Base-by-base conservation (phyloP, 768 basidiomycete genomes). In the Daedaleopsis nitida region DNA sequence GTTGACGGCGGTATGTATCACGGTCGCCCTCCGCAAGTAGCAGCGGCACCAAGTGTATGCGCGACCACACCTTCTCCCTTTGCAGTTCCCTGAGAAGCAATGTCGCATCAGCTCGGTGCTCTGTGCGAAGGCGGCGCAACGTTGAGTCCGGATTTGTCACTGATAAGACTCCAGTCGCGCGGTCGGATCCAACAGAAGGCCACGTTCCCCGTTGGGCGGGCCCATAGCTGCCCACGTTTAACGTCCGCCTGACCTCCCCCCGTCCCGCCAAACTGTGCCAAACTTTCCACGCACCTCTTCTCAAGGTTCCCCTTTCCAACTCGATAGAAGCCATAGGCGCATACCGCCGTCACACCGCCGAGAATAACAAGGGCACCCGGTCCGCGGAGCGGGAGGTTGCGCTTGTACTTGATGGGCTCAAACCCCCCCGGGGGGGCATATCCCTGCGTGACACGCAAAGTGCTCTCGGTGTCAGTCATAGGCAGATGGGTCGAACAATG, bases 351-450 rank as follows among this genome's bases (percentile, higher is more conserved):
- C 66, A 96, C 91, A n/a, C 86, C 90, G 55, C 86, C 89, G 65
- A 98, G 90, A 69, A 98, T 86, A 65, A 83, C 88, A 58, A 88
- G 79, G 23, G 93, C 94, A 37, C 92, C 86, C 55, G 93, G 94
- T 2, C 93, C 93, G 60, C 91, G 86, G 72, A 93, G 80, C 49
- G 96, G 95, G 50, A 98, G 85, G 76, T 96, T 96, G 67, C 96
- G 91, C 76, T 94, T 96, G 84, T 98, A 99, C 76, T 89, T 89
- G 77, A 99, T 77, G 32, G 89, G 78, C 72, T 92, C 94, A 77
- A 96, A 99, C 2, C 96, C 96, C 63, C 94, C 95, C 48, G 86
- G 68, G 96, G 96, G 68, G 96, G 96, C 87, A 99, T 90, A 72
- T 99, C 96, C 77, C 96, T 97, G 76, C 60, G 60, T 54, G 52